Conservation (phyloP, 1,139 yeast species). For the Geotrichum siamense region DNA sequence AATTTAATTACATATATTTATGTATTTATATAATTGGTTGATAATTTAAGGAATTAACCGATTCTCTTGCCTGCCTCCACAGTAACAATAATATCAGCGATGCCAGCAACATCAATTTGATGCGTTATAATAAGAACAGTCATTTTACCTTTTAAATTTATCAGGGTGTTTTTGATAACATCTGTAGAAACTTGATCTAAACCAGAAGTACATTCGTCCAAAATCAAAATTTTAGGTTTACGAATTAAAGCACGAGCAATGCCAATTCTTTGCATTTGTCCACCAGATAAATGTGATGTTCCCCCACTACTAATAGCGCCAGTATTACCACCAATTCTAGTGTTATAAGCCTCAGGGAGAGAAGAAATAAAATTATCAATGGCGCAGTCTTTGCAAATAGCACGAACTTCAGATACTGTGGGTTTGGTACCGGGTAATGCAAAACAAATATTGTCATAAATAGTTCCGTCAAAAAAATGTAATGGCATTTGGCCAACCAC, state of each 20-base stretch:
- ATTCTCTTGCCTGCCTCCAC: constrained; percentile 11
- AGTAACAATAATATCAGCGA: constrained; percentile 32
- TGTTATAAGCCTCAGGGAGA: constrained; percentile 38
- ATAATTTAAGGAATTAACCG: too few species aligned
- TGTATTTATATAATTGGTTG: too few species aligned
- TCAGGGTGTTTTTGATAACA: constrained; percentile 30
- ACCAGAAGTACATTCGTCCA: constrained; percentile 74
- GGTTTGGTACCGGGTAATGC: constrained; percentile 30
- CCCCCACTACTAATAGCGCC: constrained; percentile 29
- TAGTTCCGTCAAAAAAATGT: constrained; percentile 61
- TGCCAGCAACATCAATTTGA: constrained; percentile 61
- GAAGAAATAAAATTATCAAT: constrained; percentile 33
- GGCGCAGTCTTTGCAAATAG: constrained; percentile 29
- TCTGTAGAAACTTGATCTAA: constrained; percentile 54
- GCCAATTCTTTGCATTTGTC: constrained; percentile 83
- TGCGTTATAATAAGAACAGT: constrained; percentile 88
- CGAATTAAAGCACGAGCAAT: constrained; percentile 69
- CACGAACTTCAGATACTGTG: constrained; percentile 34
- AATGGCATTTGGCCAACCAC: constrained; percentile 84
- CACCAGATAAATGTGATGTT: constrained; percentile 53
- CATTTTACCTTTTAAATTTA: constrained; percentile 47
- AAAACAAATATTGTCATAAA: constrained; percentile 67
- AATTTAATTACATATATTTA: too few species aligned
- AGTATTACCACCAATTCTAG: constrained; percentile 41
- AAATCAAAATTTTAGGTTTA: constrained; percentile 50